Percentiles rank a stretch among this genome's conserved stretches.
phyloP scores from a whole-genome alignment of 129 eudicot genomes.

The Centaurea solstitialis region DNA sequence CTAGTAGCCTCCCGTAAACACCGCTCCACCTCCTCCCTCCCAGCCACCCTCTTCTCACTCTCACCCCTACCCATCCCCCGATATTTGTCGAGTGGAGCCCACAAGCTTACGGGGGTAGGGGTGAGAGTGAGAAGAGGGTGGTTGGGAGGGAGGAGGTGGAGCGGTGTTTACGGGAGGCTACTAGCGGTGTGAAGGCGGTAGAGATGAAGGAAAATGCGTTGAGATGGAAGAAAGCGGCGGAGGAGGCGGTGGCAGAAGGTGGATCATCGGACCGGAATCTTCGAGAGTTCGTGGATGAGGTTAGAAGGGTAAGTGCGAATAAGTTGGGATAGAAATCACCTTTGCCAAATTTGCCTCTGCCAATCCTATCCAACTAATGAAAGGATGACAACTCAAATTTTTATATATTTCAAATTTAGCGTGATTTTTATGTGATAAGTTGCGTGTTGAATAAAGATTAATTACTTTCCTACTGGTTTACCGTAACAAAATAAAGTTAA shows the following conservation, averaged over 20 bases:
- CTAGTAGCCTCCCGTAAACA: constrained; percentile 38
- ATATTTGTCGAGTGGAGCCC: constrained; percentile 54
- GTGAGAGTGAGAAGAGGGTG: constrained; percentile 55
- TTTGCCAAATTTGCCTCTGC: no score
- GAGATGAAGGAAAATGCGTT: constrained; percentile 43
- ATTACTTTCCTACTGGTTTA: no score
- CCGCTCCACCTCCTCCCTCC: constrained; percentile 54
- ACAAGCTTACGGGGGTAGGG: constrained; percentile 61
- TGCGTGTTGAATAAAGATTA: no score
- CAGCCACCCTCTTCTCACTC: constrained; percentile 55
- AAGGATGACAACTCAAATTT: no score
- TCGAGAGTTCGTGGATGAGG: constrained; percentile 43
- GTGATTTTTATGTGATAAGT: no score
- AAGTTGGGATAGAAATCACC: no score
- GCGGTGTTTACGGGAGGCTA: constrained; percentile 39
- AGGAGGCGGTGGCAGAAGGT: constrained; percentile 43
- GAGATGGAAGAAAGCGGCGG: not conserved
- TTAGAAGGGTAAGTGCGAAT: constrained; percentile 9
- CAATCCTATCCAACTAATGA: no score
- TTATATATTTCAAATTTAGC: no score
- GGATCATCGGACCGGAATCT: constrained; percentile 55
- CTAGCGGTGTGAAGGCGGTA: constrained; percentile 32
- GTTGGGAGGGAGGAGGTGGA: constrained; percentile 57
- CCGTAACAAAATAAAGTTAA: no score
- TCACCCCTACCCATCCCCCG: constrained; percentile 47